Evolutionary conservation across 2,329 filamentous ascomycete species (phyloP).

Genomic region (Xylariaceae sp.): DNA sequence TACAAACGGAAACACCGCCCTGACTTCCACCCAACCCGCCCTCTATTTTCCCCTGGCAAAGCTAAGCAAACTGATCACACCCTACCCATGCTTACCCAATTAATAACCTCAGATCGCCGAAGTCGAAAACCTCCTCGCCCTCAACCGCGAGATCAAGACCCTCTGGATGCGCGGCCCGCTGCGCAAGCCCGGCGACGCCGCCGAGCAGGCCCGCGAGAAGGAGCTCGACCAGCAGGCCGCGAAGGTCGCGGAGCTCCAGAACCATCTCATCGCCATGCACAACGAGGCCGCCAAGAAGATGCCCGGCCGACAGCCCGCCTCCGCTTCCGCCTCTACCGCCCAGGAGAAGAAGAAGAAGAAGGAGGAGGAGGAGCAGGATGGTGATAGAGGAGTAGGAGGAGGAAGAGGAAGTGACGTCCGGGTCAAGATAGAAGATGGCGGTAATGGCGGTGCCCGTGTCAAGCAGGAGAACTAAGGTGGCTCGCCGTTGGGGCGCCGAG

Average conservation of each 20-base stretch:
- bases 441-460: neutral
- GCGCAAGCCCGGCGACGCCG: constrained; percentile 50
- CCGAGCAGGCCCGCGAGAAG: constrained; percentile 42
- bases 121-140: constrained; percentile 51
- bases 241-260: constrained; percentile 43
- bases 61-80: neutral
- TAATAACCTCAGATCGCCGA: constrained; percentile 44
- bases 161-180: constrained; percentile 57
- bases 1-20: neutral
- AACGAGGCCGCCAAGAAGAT: constrained; percentile 12
- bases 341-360: constrained; percentile 4
- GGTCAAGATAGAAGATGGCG: neutral
- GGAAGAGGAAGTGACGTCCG: neutral
- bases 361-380: no score
- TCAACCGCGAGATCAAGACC: constrained; percentile 56
- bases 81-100: neutral
- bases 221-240: constrained; percentile 46
- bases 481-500: no score
- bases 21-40: neutral
- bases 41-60: no score
- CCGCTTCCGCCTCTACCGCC: neutral
- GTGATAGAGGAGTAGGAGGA: no score
- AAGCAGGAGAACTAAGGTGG: neutral
- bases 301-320: constrained; percentile 2
- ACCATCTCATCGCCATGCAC: constrained; percentile 38